A percentile compares a stretch with the other conserved stretches of the same genome.
Evolutionary conservation across 176 grass and related monocot genomes (phyloP).

Genomic region (Poa annua): DNA sequence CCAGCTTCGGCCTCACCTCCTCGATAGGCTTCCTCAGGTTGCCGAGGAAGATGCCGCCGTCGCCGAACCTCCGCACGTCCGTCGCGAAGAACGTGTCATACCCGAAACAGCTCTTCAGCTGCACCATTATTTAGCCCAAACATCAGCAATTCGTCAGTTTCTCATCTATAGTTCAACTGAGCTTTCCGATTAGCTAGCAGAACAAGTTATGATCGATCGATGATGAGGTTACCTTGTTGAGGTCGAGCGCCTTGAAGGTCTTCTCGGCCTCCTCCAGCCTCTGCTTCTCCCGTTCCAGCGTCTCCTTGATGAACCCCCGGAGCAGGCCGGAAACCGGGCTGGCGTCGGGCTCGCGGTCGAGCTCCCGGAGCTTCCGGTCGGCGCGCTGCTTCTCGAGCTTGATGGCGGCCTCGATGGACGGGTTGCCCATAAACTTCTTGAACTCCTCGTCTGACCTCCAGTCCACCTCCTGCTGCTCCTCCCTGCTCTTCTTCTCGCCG

Average conservation of each 20-base stretch:
- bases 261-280: constrained; percentile 78
- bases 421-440: constrained; percentile 99
- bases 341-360: constrained; percentile 82
- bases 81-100: constrained; percentile 93
- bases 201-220: background rate
- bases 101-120: constrained; percentile 94
- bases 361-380: constrained; percentile 74
- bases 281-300: constrained; percentile 76
- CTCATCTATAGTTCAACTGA: background rate
- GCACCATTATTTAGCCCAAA: background rate
- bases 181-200: background rate
- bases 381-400: constrained; percentile 95
- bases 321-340: constrained; percentile 64
- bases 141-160: background rate
- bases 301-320: constrained; percentile 59
- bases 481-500: constrained; percentile 24
- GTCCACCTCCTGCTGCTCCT: constrained; percentile 91
- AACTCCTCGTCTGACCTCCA: constrained; percentile 98
- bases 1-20: constrained; percentile 76
- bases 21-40: constrained; percentile 84
- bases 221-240: constrained; percentile 66
- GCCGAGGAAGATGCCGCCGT: constrained; percentile 91
- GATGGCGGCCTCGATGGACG: constrained; percentile 91
- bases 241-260: constrained; percentile 86
- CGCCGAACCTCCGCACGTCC: constrained; percentile 87